phyloP scores from a whole-genome alignment of 345 rosid genomes.

The Syzygium aqueum region DNA sequence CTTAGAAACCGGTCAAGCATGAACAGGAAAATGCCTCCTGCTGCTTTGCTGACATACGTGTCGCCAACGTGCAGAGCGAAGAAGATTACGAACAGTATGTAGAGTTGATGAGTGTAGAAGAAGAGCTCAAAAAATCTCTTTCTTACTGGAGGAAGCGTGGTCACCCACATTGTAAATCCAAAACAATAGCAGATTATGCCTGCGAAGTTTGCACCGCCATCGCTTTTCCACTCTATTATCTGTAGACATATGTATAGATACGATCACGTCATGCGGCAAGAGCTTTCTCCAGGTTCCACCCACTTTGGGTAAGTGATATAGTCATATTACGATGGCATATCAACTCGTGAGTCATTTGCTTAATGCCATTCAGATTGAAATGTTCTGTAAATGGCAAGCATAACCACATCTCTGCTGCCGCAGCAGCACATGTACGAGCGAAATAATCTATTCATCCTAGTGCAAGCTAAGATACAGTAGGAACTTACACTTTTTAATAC shows the following conservation, averaged over 20 bases:
- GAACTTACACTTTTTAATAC: slow-evolving; percentile 1
- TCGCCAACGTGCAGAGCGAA: slow-evolving; percentile 39
- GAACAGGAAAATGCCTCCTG: slow-evolving; percentile 30
- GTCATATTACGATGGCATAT: not conserved
- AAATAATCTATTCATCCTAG: not conserved
- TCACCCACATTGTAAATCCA: slow-evolving; percentile 37
- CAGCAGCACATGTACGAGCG: not conserved
- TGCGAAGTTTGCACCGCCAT: slow-evolving; percentile 27
- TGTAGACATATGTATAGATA: not conserved
- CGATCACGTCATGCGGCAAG: not conserved
- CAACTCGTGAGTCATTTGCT: not conserved
- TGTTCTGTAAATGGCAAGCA: not conserved
- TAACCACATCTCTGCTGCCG: not conserved
- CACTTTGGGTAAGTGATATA: not conserved
- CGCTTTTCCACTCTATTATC: slow-evolving; percentile 31
- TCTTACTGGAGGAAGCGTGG: slow-evolving; percentile 29
- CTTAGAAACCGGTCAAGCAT: slow-evolving; percentile 38
- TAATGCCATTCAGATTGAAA: not conserved
- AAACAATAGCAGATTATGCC: slow-evolving; percentile 30
- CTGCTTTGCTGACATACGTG: slow-evolving; percentile 19
- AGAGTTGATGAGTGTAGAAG: slow-evolving; percentile 46
- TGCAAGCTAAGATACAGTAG: not conserved
- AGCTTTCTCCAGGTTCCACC: not conserved
- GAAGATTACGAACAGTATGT: slow-evolving; percentile 32
- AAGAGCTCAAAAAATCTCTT: slow-evolving; percentile 33